Percentiles rank a stretch among this genome's conserved stretches.
Conservation (phyloP, 73 alveolate genomes). For the Paramecium sonneborni region DNA sequence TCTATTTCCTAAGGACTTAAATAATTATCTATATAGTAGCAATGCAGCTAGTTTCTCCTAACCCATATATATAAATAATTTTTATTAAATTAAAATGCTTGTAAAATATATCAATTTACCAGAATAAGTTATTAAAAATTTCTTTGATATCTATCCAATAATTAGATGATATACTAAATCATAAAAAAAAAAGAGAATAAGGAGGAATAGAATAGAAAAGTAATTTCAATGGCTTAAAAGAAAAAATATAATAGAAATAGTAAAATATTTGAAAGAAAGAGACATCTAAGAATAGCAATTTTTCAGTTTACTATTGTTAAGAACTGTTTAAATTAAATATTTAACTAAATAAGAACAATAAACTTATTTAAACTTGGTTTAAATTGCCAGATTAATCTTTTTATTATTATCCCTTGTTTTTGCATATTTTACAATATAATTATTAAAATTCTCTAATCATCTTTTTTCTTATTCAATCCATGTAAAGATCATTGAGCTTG, state of each 20-base stretch:
- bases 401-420: not conserved
- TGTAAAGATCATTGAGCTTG: no score
- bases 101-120: not conserved
- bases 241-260: not conserved
- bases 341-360: not conserved
- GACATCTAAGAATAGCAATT: not conserved
- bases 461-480: no score
- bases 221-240: not conserved
- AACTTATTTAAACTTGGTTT: not conserved
- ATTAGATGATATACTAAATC: not conserved
- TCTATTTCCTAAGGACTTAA: not conserved
- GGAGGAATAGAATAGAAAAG: not conserved
- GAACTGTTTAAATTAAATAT: not conserved
- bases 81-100: not conserved
- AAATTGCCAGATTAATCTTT: not conserved
- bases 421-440: not conserved
- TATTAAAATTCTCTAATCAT: not conserved
- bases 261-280: not conserved
- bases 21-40: constrained; percentile 9
- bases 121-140: not conserved
- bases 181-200: constrained; percentile 25
- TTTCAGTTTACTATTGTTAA: no score
- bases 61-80: not conserved
- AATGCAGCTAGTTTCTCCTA: not conserved
- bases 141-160: not conserved